phyloP scores from a whole-genome alignment of 768 basidiomycete species.

The Serendipita sp. region DNA sequence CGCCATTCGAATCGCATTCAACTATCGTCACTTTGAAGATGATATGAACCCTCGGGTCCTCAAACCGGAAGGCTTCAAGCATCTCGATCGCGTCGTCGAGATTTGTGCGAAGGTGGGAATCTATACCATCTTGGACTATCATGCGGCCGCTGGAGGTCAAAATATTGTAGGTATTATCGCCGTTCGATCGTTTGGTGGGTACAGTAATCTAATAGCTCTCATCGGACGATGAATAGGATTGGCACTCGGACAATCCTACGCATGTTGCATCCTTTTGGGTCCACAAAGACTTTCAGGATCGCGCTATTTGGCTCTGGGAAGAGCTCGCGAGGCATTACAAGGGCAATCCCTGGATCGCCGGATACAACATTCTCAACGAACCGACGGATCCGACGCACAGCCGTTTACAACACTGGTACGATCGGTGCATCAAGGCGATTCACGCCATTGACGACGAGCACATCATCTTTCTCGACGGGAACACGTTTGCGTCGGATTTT shows the following conservation, averaged over 20 bases:
- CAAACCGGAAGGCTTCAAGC: constrained; percentile 59
- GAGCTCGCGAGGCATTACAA: constrained; percentile 22
- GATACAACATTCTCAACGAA: constrained; percentile 26
- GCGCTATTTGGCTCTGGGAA: constrained; percentile 21
- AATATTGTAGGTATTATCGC: not conserved
- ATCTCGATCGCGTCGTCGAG: constrained; percentile 64
- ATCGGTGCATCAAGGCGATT: constrained; percentile 21
- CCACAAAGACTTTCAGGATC: constrained; percentile 24
- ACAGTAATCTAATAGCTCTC: not conserved
- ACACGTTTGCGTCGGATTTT: constrained; percentile 19
- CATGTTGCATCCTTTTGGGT: constrained; percentile 18
- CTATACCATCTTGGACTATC: not conserved
- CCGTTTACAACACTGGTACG: constrained; percentile 20
- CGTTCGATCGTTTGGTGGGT: not conserved
- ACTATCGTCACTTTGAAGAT: constrained; percentile 62
- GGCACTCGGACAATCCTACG: constrained; percentile 3
- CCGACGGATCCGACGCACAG: constrained; percentile 20
- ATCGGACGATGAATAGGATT: not conserved
- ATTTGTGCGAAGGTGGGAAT: constrained; percentile 39
- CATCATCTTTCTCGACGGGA: constrained; percentile 23
- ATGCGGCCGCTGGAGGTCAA: constrained; percentile 16
- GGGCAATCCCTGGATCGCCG: constrained; percentile 21
- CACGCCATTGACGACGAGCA: constrained; percentile 21
- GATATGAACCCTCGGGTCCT: constrained; percentile 68
- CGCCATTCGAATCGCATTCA: constrained; percentile 61